phyloP scores from a whole-genome alignment of 2,329 filamentous ascomycete species.

The Atkinsonella hypoxylon region DNA sequence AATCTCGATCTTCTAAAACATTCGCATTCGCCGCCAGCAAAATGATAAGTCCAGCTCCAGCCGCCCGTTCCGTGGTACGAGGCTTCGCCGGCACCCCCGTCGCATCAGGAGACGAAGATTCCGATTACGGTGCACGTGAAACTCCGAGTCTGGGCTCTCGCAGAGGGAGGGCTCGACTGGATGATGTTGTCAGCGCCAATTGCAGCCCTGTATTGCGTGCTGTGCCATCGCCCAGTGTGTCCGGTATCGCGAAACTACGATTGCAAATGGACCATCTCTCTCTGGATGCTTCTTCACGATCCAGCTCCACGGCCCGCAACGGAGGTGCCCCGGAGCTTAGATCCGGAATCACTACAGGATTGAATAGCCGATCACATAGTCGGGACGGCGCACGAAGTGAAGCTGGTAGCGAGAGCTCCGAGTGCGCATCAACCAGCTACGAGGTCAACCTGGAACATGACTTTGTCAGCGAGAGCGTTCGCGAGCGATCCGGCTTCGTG shows the following conservation, averaged over 20 bases:
- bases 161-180: constrained; percentile 30
- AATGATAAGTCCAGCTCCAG: constrained; percentile 36
- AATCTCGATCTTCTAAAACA: background rate
- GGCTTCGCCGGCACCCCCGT: constrained; percentile 43
- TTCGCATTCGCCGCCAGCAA: constrained; percentile 8
- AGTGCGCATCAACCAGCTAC: constrained; percentile 60
- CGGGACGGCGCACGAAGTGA: constrained; percentile 44
- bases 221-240: constrained; percentile 41
- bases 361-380: constrained; percentile 42
- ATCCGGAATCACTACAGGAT: constrained; percentile 37
- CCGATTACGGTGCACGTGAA: constrained; percentile 32
- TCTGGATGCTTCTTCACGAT: constrained; percentile 44
- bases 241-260: constrained; percentile 74
- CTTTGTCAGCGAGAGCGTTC: constrained; percentile 60
- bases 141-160: constrained; percentile 26
- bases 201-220: constrained; percentile 48
- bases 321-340: constrained; percentile 26
- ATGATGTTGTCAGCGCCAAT: constrained; percentile 50
- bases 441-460: constrained; percentile 77
- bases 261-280: constrained; percentile 69
- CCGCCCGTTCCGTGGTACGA: constrained; percentile 42
- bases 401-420: constrained; percentile 48
- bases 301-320: constrained; percentile 42
- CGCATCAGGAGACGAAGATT: constrained; percentile 46
- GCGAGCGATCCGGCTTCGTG: constrained; percentile 29